Evolutionary conservation across 768 basidiomycete genomes (phyloP), one percentile per base, ranked within the genome.

Genomic region (Rhizopogon salebrosus): DNA sequence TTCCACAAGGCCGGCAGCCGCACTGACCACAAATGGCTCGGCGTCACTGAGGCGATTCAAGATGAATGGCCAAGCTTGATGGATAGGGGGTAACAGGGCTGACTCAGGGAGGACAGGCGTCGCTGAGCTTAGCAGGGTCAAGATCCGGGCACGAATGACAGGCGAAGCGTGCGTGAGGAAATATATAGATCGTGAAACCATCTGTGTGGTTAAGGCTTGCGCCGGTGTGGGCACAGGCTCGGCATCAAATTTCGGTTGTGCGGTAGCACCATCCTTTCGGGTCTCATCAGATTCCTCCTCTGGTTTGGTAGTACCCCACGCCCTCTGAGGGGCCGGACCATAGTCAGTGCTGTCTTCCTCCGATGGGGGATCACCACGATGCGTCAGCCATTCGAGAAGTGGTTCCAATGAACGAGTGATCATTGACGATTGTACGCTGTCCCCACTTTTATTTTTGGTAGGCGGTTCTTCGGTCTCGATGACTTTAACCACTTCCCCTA

Each of bases 21-120:
- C 87, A 50, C 80, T 80, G 56, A 93, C 80, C 26, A 98, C 92
- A 60, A 83, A 94, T 0, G 83, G 72, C 63, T 94, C 88, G 0
- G 75, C 40, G 61, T 93, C 91, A 13, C 67, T 64, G 11, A 98
- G 75, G 7, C 95, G 80, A 59, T 92, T 92, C 51, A 98, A 70
- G 59, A 99, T 82, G 66, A 87, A 91, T n/a, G 92, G 92, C 97
- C 97, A 99, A 2, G 90, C 87, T 20, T 80, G 79, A 67, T 98
- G 90, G 34, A 98, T 80, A 4, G 88, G 78, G 2, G 93, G 89
- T 37, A 98, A 78, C 16, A 98, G 78, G 14, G 87, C 82, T 11
- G 84, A 80, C 61, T 86, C 85, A 0, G 78, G 79, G 20, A 85
- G 74, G 6, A 94, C 83, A 0, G 87, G 80, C 3, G 90, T 81